A percentile compares a stretch with the other conserved stretches of the same genome.
Evolutionary conservation across 345 rosid genomes (phyloP).

Genomic region (Salix exigua): DNA sequence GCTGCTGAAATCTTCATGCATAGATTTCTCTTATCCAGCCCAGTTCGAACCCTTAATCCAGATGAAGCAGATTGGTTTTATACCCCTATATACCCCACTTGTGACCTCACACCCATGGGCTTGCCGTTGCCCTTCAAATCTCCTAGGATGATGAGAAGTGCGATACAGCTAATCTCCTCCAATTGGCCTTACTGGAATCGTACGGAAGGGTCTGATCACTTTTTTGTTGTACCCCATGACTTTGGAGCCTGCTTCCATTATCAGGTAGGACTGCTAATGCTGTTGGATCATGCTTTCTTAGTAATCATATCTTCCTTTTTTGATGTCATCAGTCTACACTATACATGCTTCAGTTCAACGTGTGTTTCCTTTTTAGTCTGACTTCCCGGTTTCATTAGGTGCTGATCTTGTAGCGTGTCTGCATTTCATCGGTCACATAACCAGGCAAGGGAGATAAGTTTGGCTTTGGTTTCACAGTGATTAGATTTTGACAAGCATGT

Average conservation of each 20-base stretch:
- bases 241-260: constrained; percentile 96
- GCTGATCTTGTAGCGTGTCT: background rate
- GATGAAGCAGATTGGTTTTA: constrained; percentile 98
- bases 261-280: constrained; percentile 45
- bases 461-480: background rate
- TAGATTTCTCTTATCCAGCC: constrained; percentile 78
- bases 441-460: background rate
- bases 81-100: constrained; percentile 79
- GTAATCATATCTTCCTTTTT: background rate
- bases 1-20: constrained; percentile 96
- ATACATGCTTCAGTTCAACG: background rate
- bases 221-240: constrained; percentile 93
- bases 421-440: background rate
- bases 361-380: background rate
- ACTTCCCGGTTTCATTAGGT: background rate
- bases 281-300: background rate
- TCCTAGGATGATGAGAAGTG: constrained; percentile 92
- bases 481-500: background rate
- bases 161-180: constrained; percentile 72
- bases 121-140: constrained; percentile 93
- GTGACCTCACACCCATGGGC: constrained; percentile 96
- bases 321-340: background rate
- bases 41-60: constrained; percentile 81
- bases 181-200: constrained; percentile 95
- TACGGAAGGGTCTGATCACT: constrained; percentile 92